Evolutionary conservation across 2,329 filamentous ascomycete genomes (phyloP).

Genomic region (Balansia obtecta): DNA sequence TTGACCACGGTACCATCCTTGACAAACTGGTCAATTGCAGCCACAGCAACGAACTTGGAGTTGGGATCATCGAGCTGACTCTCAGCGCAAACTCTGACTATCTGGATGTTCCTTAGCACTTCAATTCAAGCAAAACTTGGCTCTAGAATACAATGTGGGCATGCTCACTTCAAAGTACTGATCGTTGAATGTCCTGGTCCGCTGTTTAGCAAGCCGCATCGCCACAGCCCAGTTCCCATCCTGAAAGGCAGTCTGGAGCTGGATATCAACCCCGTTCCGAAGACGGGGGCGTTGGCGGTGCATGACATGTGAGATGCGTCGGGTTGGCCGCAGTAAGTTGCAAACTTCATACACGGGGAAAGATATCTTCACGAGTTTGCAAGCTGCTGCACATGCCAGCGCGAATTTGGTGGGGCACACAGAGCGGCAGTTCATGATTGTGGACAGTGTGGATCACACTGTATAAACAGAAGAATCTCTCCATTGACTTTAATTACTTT

Average conservation of each 20-base stretch:
- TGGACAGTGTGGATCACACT: background rate
- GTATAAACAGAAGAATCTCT: background rate
- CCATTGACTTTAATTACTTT: background rate
- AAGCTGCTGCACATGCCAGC: background rate
- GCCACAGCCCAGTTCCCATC: conserved; percentile 41
- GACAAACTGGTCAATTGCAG: conserved; percentile 32
- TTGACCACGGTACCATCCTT: conserved; percentile 32
- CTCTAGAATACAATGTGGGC: background rate
- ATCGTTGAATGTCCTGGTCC: conserved; percentile 35
- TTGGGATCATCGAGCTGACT: conserved; percentile 37
- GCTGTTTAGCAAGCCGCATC: conserved; percentile 39
- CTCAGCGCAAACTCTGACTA: conserved; percentile 37
- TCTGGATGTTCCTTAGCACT: conserved; percentile 17
- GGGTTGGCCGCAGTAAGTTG: background rate
- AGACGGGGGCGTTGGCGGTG: conserved; percentile 25
- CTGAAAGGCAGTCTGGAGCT: conserved; percentile 42
- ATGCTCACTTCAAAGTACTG: conserved; percentile 39
- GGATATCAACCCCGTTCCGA: conserved; percentile 38
- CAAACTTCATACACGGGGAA: background rate
- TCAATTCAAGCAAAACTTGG: too few species aligned
- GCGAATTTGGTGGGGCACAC: conserved; percentile 2
- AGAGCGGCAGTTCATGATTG: background rate
- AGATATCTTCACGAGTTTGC: background rate
- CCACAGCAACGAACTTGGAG: conserved; percentile 31
- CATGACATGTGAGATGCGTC: conserved; percentile 15